Base-by-base conservation (phyloP, 495 filamentous ascomycete species). In the Bacidia gigantensis region DNA sequence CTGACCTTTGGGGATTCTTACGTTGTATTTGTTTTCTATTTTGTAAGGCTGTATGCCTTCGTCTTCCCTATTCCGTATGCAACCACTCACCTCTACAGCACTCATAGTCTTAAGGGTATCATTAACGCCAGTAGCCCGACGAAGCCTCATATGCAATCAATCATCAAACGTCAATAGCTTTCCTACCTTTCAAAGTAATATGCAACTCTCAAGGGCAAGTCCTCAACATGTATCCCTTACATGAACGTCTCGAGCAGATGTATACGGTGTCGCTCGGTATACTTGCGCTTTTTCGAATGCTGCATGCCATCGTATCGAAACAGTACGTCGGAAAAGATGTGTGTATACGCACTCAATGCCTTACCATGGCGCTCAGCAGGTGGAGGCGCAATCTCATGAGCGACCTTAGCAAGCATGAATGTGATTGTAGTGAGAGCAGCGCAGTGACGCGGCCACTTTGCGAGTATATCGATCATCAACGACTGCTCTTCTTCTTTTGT, bases 351-450 rank as follows among this genome's bases (percentile, higher is more conserved):
- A 7, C 7, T 35, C 29, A 35, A 35, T 5, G 29, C 14, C 14
- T 35, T 35, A n/a, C 86, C 87, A 95, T n/a, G 86, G 64, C 0
- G 69, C 50, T 23, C 69, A 14, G 29, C 29, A 5, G 29, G 29
- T 5, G 29, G 29, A 35, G 29, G 29, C 5, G 29, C 29, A 14
- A 35, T 5, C 7, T 35, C 29, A 14, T 35, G 5, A 7, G 29
- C 29, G 29, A 35, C 14, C 14, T 35, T 35, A 14, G 14, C 14
- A 14, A 35, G 29, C 5, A 14, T 7, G 14, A 14, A 35, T 14
- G 29, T 35, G 14, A 35, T 35, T 35, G 29, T 35, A 5, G 29
- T 35, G 14, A 35, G 14, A 7, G 14, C 5, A 35, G 29, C 5
- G 29, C 29, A 7, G 29, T 35, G 29, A 35, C 5, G 7, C 14